Evolutionary conservation across 768 basidiomycete species (phyloP).

Genomic region (Amanita muscaria): DNA sequence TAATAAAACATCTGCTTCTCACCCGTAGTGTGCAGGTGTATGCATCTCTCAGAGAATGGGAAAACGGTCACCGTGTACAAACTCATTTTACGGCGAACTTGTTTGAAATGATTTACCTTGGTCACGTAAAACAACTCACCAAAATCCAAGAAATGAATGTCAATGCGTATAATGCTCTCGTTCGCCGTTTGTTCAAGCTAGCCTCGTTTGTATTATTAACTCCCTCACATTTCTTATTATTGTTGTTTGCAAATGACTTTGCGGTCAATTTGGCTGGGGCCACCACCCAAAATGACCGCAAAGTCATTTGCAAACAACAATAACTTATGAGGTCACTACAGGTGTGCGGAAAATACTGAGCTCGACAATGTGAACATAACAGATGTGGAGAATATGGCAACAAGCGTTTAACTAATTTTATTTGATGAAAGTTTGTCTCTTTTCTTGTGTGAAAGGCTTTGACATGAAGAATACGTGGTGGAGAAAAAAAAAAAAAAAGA

Average conservation of each 20-base stretch:
- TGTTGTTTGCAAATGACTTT: too few relatives aligned
- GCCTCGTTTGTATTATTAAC: neutral
- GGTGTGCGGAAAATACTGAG: neutral
- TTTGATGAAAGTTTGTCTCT: too few relatives aligned
- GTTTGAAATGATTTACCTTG: neutral
- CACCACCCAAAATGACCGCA: too few relatives aligned
- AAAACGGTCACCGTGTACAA: neutral
- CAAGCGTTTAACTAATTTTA: too few relatives aligned
- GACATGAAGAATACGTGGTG: too few relatives aligned
- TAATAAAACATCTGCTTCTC: neutral
- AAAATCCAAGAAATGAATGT: neutral
- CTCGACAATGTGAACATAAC: neutral
- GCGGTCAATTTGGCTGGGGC: too few relatives aligned
- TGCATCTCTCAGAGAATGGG: neutral
- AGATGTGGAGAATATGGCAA: neutral
- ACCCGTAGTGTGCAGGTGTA: neutral
- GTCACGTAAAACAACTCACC: neutral
- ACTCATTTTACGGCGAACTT: neutral
- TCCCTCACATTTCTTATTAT: neutral
- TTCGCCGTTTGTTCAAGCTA: neutral
- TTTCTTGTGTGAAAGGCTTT: too few relatives aligned
- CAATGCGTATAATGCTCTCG: neutral
- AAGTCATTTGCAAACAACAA: too few relatives aligned
- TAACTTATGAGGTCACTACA: neutral
- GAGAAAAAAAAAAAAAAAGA: too few relatives aligned